Evolutionary conservation across 177 flowering plant genomes (phyloP).

Genomic region (Vitis hybrid): DNA sequence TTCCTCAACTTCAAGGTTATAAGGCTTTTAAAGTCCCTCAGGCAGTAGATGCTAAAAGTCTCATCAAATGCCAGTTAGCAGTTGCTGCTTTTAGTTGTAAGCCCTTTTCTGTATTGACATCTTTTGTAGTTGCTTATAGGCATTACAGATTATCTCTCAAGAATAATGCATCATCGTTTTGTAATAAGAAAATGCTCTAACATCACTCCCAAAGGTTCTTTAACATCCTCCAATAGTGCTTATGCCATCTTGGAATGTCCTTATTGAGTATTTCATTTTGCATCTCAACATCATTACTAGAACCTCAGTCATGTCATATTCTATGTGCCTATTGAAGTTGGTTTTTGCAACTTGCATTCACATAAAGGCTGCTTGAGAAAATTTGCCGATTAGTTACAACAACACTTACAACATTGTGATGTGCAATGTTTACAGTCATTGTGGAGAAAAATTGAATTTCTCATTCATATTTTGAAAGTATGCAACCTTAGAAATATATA

Average conservation of each 20-base stretch:
- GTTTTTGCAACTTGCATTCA: too few relatives aligned
- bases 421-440: too few relatives aligned
- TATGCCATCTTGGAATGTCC: neutral
- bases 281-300: neutral
- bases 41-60: constrained; percentile 40
- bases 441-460: too few relatives aligned
- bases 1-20: constrained; percentile 77
- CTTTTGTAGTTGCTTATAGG: neutral
- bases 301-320: neutral
- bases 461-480: too few relatives aligned
- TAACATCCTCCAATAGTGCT: too few relatives aligned
- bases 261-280: neutral
- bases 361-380: too few relatives aligned
- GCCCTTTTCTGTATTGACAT: constrained; percentile 7
- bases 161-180: neutral
- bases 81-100: constrained; percentile 64
- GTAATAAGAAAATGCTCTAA: neutral
- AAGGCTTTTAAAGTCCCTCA: constrained; percentile 50
- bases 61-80: constrained; percentile 81
- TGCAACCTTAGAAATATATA: too few relatives aligned
- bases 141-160: neutral
- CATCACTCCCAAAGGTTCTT: neutral
- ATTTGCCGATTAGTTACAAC: too few relatives aligned
- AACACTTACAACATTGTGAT: too few relatives aligned
- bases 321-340: neutral